Evolutionary conservation across 176 grass and related monocot genomes (phyloP).

Genomic region (Areca catechu): DNA sequence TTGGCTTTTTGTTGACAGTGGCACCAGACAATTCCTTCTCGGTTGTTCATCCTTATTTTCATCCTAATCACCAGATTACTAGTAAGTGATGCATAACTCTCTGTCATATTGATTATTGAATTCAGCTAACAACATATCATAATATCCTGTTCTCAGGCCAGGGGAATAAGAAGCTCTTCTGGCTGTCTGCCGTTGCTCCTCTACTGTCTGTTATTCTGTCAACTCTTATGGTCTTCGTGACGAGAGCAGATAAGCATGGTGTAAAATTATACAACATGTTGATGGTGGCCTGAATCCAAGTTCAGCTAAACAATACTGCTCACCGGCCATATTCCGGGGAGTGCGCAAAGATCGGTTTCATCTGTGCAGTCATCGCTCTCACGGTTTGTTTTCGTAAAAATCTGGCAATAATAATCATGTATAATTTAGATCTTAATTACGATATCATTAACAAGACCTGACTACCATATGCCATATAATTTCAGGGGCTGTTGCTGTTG

Average conservation of each 20-base stretch:
- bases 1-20: too few species aligned
- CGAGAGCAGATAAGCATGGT: constrained; percentile 5
- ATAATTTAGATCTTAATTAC: too few species aligned
- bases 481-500: constrained; percentile 12
- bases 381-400: background rate
- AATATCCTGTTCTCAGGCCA: background rate
- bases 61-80: constrained; percentile 11
- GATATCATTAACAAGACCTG: too few species aligned
- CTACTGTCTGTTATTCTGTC: constrained; percentile 2
- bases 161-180: constrained; percentile 13
- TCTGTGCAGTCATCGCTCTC: constrained; percentile 1
- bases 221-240: constrained; percentile 6
- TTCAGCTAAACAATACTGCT: constrained; percentile 1
- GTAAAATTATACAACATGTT: background rate
- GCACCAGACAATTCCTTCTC: too few species aligned
- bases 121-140: too few species aligned
- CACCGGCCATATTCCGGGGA: background rate
- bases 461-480: background rate
- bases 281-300: constrained; percentile 3
- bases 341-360: background rate
- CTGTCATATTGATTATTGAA: too few species aligned
- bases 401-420: too few species aligned
- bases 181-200: constrained; percentile 8
- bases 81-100: background rate
- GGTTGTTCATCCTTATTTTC: background rate